A percentile compares a stretch with the other conserved stretches of the same genome.
These are phyloP conservation scores for Gloeopeniophorella convolvens DNA, from an alignment of 768 basidiomycete species.

Conservation along the genomic window DNA sequence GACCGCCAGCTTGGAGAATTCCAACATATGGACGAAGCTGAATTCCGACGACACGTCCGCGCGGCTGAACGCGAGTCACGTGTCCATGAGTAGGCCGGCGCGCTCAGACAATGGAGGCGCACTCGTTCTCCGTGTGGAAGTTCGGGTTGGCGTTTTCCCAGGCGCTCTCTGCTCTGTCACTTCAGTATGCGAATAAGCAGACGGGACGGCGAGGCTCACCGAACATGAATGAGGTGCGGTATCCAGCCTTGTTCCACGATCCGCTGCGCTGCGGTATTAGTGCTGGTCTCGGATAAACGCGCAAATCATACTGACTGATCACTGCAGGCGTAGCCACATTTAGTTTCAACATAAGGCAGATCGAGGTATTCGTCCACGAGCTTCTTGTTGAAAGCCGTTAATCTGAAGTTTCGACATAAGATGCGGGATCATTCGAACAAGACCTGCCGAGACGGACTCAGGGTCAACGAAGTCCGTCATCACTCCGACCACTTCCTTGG, in stretches of 20 bases:
- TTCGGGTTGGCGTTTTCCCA: constrained; percentile 74
- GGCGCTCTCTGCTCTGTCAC: constrained; percentile 42
- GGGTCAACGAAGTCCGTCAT: constrained; percentile 78
- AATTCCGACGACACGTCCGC: constrained; percentile 83
- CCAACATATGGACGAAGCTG: constrained; percentile 81
- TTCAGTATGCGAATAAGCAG: constrained; percentile 10
- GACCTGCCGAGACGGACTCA: constrained; percentile 37
- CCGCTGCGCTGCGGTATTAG: constrained; percentile 42
- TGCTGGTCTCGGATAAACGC: constrained; percentile 24
- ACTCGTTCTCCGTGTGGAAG: constrained; percentile 81
- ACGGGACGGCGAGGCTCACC: constrained; percentile 36
- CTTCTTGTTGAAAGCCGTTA: constrained; percentile 74
- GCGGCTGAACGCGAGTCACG: constrained; percentile 43
- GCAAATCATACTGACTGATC: constrained; percentile 60
- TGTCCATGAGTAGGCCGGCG: no score
- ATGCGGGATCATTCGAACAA: no score
- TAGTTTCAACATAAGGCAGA: constrained; percentile 81
- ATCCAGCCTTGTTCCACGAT: constrained; percentile 81
- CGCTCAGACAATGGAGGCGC: constrained; percentile 31
- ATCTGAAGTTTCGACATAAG: constrained; percentile 33
- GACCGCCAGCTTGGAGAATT: constrained; percentile 47
- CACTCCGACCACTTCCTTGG: constrained; percentile 60
- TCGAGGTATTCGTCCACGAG: constrained; percentile 72
- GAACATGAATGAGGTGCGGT: constrained; percentile 76
- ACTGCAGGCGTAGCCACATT: no score